These are phyloP conservation scores for Handroanthus guayacan DNA, from an alignment of 257 asterid genomes.

Conservation along the genomic window DNA sequence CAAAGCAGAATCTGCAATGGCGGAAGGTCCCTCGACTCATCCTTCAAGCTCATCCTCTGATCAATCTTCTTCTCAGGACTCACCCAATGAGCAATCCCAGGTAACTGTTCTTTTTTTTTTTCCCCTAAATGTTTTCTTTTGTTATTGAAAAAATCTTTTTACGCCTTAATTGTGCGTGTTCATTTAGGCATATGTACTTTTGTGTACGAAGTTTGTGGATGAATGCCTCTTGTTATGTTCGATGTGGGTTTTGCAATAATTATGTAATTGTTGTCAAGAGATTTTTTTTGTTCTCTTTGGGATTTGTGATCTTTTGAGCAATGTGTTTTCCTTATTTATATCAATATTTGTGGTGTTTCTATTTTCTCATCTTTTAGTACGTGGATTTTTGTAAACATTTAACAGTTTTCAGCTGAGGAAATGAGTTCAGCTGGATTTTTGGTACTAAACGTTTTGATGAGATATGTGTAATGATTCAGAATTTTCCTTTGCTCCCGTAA, in stretches of 20 bases:
- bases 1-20: constrained; percentile 43
- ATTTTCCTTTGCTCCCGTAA: neutral
- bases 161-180: neutral
- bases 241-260: constrained; percentile 12
- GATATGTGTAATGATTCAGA: neutral
- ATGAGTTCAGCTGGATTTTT: neutral
- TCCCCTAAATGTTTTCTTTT: neutral
- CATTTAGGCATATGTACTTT: neutral
- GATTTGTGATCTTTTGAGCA: neutral
- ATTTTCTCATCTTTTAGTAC: neutral
- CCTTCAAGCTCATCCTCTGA: constrained; percentile 52
- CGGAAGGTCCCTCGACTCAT: constrained; percentile 39
- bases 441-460: constrained; percentile 1
- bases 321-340: neutral
- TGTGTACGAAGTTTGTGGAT: neutral
- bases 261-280: constrained; percentile 1
- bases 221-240: constrained; percentile 22
- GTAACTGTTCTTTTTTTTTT: constrained; percentile 18
- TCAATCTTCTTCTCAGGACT: constrained; percentile 44
- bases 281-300: neutral
- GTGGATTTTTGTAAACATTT: constrained; percentile 5
- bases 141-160: neutral
- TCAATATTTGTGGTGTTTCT: neutral
- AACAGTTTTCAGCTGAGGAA: constrained; percentile 25
- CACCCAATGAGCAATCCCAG: constrained; percentile 39